Base-by-base conservation (phyloP, 2,329 filamentous ascomycete species). In the Claviceps monticola region DNA sequence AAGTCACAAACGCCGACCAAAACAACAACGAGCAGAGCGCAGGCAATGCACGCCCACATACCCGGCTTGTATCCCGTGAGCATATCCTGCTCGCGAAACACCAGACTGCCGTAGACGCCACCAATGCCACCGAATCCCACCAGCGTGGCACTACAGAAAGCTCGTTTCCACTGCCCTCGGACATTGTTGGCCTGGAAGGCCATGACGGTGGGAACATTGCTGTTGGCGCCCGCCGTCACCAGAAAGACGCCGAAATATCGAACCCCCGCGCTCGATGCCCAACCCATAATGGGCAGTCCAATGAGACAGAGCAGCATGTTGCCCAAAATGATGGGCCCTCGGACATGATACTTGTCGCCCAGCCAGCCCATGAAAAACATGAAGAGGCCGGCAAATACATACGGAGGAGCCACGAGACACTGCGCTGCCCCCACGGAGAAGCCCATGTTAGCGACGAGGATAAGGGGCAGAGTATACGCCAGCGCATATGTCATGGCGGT, bases 121-220 rank as follows among this genome's bases (percentile, higher is more conserved):
- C 88, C 88, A 26, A 94, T 71, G 2, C 85, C 86, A 7, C 86
- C 86, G 48, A 86, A 80, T 1, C 83, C 84, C 3, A 93, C 84
- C 2, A 91, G 75, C 0, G 82, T 84, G 2, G 87, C 85, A 54
- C 80, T 86, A 64, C 80, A 83, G 58, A 93, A 83, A 1, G 87
- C 87, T 47, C 88, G 80, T 71, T 91, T 94, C 86, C 87, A 94
- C 68, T 93, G 87, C 0, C 87, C 88, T 50, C 86, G 82, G 61
- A 94, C 84, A 67, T 94, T 94, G 69, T 91, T 93, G 43, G 86
- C 86, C 69, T 91, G 87, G 69, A 88, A 93, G 0, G 86, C 78
- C 71, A 94, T 80, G 46, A 80, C 73, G 1, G 80, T 74, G 0
- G 88, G 88, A 4, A 91, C 74, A 63, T 93, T 93, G 57, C 82